phyloP scores from a whole-genome alignment of 1,284 basidiomycete species.

The Ceratobasidium sp. region DNA sequence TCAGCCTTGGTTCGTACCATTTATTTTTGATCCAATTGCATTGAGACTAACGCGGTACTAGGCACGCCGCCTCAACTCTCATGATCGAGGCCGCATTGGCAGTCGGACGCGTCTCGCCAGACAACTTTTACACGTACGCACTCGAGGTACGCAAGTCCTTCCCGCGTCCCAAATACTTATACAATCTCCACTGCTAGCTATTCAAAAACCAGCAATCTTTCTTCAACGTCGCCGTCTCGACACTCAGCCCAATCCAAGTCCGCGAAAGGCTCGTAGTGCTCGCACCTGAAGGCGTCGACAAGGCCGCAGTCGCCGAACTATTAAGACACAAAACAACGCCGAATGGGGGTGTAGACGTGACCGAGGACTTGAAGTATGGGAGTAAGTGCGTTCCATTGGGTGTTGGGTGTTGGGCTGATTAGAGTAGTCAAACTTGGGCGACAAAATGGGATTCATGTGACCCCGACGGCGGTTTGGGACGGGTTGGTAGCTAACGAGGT shows the following conservation, averaged over 20 bases:
- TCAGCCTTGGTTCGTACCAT: slow-evolving; percentile 59
- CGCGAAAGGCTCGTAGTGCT: slow-evolving; percentile 74
- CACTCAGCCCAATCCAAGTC: slow-evolving; percentile 72
- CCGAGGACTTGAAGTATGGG: slow-evolving; percentile 83
- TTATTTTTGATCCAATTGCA: not conserved
- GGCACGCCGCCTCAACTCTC: slow-evolving; percentile 78
- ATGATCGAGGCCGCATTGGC: slow-evolving; percentile 84
- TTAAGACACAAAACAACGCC: slow-evolving; percentile 66
- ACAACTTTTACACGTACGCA: slow-evolving; percentile 80
- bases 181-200: too few species aligned
- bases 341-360: slow-evolving; percentile 78
- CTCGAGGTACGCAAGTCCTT: slow-evolving; percentile 56
- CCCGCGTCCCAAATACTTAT: slow-evolving; percentile 40
- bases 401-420: not conserved
- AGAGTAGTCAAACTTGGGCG: slow-evolving; percentile 78
- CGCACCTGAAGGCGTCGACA: slow-evolving; percentile 56
- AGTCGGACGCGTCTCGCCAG: slow-evolving; percentile 71
- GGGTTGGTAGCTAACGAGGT: slow-evolving; percentile 81
- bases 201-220: slow-evolving; percentile 78
- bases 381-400: slow-evolving; percentile 45
- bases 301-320: slow-evolving; percentile 55
- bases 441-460: slow-evolving; percentile 92
- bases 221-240: slow-evolving; percentile 77
- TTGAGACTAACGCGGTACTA: slow-evolving; percentile 25
- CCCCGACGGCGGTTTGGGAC: slow-evolving; percentile 86